Evolutionary conservation across 1,284 basidiomycete species (phyloP), one percentile per base, ranked within the genome.

Genomic region (Sutorius eximius): DNA sequence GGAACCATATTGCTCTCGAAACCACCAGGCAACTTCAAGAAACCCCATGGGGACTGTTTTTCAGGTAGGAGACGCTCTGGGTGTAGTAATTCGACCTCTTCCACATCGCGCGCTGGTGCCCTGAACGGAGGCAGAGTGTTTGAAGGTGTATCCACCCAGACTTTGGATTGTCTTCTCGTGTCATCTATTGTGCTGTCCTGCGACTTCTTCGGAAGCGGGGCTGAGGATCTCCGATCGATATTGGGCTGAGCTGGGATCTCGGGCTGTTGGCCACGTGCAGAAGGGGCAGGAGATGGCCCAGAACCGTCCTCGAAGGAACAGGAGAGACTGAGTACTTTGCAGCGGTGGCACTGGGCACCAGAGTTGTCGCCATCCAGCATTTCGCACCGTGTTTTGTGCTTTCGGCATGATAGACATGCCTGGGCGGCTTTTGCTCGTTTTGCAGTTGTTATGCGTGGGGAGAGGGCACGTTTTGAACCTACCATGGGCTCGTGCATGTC

Each of bases 371-470:
- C 64, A 32, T 76, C 75, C 18, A 77, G 70, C 59, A 76, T 66
- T 64, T 76, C 74, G 58, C 74, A 76, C 20, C 74, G 73, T n/a
- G 74, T 77, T 49, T 76, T 76, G 63, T 75, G 67, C 50, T 77
- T 77, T 49, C 75, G 64, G 51, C 74, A 76, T 16, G 74, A 74
- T 3, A 72, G 55, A 51, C 74, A 76, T 2, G 74, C 74, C 59
- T 77, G 75, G 2, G 62, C 59, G 5, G 75, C 68, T 43, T 76
- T 77, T 27, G 72, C 58, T 32, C 74, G 73, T 58, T 76, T 76
- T 42, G 69, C 54, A 32, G 67, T 59, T 5, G 57, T 41, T 33
- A 54, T 20, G 32, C 66, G 69, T 4, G 67, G 67, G 16, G 69
- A 71, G 45, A 59, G 68, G 2, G 68, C 69, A 27, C 67, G 69